Evolutionary conservation across 805 yeast genomes (phyloP).

Genomic region (Pichia pseudocactophila): DNA sequence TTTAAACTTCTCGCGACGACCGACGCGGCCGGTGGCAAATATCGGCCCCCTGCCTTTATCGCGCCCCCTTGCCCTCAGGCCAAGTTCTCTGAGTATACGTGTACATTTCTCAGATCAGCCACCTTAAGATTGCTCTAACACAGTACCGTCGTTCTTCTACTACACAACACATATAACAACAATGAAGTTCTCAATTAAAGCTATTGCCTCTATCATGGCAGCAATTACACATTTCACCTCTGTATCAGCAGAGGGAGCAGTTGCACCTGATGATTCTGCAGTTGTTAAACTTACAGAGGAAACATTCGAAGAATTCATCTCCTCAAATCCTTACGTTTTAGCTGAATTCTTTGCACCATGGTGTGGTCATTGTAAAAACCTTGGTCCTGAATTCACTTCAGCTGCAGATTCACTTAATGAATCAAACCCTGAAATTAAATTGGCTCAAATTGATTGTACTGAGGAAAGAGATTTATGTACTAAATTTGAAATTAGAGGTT

Average conservation of each 20-base stretch:
- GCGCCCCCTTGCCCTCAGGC: too few relatives aligned
- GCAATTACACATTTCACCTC: conserved; percentile 22
- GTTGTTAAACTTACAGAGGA: conserved; percentile 71
- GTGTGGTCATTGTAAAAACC: conserved; percentile 93
- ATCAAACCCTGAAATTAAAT: conserved; percentile 43
- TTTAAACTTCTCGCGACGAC: too few relatives aligned
- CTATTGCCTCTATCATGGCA: conserved; percentile 35
- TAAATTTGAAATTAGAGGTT: conserved; percentile 63
- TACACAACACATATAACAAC: neutral
- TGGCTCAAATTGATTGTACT: conserved; percentile 84
- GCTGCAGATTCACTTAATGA: conserved; percentile 61
- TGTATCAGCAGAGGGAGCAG: conserved; percentile 40
- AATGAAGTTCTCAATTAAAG: conserved; percentile 30
- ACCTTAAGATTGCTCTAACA: too few relatives aligned
- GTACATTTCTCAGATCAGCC: too few relatives aligned
- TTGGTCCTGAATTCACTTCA: conserved; percentile 70
- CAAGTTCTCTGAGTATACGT: too few relatives aligned
- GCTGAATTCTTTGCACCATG: conserved; percentile 93
- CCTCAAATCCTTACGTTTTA: conserved; percentile 66
- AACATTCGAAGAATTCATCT: conserved; percentile 56
- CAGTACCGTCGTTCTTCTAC: too few relatives aligned
- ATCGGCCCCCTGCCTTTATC: too few relatives aligned
- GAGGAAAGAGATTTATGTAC: conserved; percentile 65
- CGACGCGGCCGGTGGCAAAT: too few relatives aligned
- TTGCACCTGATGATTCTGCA: conserved; percentile 76